Evolutionary conservation across 306 rosid genomes (phyloP).

Genomic region (Lathyrus sativus): DNA sequence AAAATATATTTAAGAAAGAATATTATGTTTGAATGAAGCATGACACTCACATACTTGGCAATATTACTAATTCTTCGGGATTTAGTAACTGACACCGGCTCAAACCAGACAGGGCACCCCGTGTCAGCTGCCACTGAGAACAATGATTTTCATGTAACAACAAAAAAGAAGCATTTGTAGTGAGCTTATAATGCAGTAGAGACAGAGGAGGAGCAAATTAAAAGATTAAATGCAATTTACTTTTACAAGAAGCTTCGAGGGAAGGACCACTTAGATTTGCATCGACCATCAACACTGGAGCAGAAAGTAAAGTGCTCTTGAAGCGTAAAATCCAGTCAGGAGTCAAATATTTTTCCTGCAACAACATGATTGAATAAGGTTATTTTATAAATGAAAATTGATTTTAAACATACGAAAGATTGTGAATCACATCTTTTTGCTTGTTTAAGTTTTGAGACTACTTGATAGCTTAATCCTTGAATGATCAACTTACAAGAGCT

Average conservation of each 20-base stretch:
- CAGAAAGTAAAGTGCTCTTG: slow-evolving; percentile 51
- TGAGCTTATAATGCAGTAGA: slow-evolving; percentile 31
- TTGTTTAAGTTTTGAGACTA: slow-evolving; percentile 38
- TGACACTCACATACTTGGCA: slow-evolving; percentile 74
- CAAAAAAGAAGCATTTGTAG: slow-evolving; percentile 15
- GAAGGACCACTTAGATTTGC: slow-evolving; percentile 73
- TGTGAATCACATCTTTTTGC: slow-evolving; percentile 24
- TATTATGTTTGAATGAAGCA: slow-evolving; percentile 30
- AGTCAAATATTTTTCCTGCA: slow-evolving; percentile 76
- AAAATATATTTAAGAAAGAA: slow-evolving; percentile 11
- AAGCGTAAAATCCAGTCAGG: slow-evolving; percentile 77
- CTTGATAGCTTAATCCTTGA: slow-evolving; percentile 27
- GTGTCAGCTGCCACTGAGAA: slow-evolving; percentile 67
- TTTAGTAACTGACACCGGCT: slow-evolving; percentile 90
- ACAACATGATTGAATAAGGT: slow-evolving; percentile 21
- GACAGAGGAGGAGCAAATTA: slow-evolving; percentile 21
- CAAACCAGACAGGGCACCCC: slow-evolving; percentile 84
- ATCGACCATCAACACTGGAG: slow-evolving; percentile 82
- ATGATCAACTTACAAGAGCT: slow-evolving; percentile 68
- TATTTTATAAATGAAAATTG: neutral
- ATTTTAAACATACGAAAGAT: slow-evolving; percentile 26
- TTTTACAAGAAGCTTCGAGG: slow-evolving; percentile 68
- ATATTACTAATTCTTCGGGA: slow-evolving; percentile 73
- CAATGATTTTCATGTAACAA: slow-evolving; percentile 23
- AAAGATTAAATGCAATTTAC: slow-evolving; percentile 46